A percentile compares a stretch with the other conserved stretches of the same genome.
Conservation (phyloP, 352 stramenopile genomes). For the Globisporangium recalcitrans region DNA sequence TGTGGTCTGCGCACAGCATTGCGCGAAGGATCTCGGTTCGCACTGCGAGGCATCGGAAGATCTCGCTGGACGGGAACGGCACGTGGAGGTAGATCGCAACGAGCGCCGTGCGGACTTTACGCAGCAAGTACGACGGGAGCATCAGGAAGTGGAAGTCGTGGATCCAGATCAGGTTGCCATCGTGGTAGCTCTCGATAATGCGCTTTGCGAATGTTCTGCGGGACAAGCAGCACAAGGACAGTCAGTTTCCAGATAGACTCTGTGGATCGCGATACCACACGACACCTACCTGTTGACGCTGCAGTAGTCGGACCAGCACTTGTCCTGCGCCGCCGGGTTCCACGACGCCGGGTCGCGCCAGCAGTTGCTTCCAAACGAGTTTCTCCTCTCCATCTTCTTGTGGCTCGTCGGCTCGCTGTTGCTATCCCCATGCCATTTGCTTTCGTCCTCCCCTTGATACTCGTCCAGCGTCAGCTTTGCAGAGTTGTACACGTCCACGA, state of each 20-base stretch:
- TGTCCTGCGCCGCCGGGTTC: conserved; percentile 72
- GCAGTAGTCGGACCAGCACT: conserved; percentile 77
- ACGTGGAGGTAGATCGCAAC: conserved; percentile 98
- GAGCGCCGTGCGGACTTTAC: conserved; percentile 87
- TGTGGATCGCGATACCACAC: neutral
- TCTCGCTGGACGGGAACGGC: conserved; percentile 97
- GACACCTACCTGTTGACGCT: conserved; percentile 46
- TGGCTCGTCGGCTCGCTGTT: neutral
- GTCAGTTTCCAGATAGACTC: neutral
- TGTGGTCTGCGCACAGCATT: conserved; percentile 89
- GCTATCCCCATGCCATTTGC: neutral
- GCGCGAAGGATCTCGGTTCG: conserved; percentile 88
- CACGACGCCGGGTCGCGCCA: conserved; percentile 70
- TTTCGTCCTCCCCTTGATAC: neutral
- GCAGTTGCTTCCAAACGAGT: conserved; percentile 15
- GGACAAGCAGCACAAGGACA: neutral
- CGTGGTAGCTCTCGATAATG: conserved; percentile 71
- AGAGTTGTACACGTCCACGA: conserved; percentile 94
- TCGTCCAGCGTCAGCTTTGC: conserved; percentile 60
- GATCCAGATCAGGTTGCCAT: conserved; percentile 93
- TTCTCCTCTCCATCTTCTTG: neutral
- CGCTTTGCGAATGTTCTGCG: conserved; percentile 37
- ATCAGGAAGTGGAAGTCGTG: conserved; percentile 98
- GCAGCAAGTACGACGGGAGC: conserved; percentile 93
- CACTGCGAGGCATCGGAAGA: conserved; percentile 94